Conservation (phyloP, 306 rosid genomes). For the Glycine latifolia region DNA sequence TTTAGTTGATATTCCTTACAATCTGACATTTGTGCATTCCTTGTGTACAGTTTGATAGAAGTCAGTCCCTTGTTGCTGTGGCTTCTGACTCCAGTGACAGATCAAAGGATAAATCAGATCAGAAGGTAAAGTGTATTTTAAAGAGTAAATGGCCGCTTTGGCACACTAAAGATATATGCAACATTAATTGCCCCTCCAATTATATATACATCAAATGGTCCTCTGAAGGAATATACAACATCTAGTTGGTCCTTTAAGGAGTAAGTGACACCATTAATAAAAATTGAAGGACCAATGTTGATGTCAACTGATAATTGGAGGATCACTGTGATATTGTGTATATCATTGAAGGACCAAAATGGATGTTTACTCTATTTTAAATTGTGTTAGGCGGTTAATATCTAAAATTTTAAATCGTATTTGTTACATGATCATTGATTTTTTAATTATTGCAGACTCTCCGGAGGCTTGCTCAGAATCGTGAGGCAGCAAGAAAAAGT, state of each 20-base stretch:
- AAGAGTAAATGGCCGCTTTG: conserved; percentile 7
- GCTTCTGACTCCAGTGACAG: conserved; percentile 89
- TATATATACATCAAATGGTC: conserved; percentile 12
- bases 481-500: conserved; percentile 95
- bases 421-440: conserved; percentile 37
- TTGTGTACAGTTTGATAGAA: conserved; percentile 67
- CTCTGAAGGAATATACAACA: not conserved
- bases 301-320: not conserved
- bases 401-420: conserved; percentile 17
- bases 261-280: not conserved
- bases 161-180: not conserved
- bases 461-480: conserved; percentile 90
- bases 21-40: conserved; percentile 42
- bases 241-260: not conserved
- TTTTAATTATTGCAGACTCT: conserved; percentile 66
- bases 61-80: conserved; percentile 54
- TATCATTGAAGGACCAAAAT: not conserved
- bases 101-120: conserved; percentile 85
- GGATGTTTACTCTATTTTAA: not conserved
- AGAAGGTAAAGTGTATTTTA: conserved; percentile 66
- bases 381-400: not conserved
- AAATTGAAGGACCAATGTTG: not conserved
- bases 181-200: not conserved
- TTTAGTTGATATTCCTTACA: conserved; percentile 4
- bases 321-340: not conserved